Evolutionary conservation across 73 alveolate species (phyloP).

Genomic region (Paramecium primaurelia): DNA sequence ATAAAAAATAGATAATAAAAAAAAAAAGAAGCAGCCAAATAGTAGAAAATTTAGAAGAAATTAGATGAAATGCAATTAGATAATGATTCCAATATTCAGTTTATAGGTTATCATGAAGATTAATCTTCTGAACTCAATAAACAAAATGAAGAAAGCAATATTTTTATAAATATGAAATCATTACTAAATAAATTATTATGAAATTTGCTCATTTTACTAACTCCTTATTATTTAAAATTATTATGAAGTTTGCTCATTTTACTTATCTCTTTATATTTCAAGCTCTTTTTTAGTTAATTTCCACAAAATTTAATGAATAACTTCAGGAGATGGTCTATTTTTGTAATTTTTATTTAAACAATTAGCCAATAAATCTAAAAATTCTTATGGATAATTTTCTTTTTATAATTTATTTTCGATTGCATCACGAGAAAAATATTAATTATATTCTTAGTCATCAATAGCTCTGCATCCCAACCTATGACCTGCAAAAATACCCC

Average conservation of each 20-base stretch:
- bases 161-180: background rate
- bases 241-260: too few relatives aligned
- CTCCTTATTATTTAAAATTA: too few relatives aligned
- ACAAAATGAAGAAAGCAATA: background rate
- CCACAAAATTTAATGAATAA: background rate
- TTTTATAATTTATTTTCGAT: background rate
- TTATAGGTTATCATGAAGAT: background rate
- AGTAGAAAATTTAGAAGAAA: background rate
- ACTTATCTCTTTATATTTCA: background rate
- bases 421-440: background rate
- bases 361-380: background rate
- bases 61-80: background rate
- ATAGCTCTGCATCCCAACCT: background rate
- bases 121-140: background rate
- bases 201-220: background rate
- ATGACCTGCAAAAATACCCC: background rate
- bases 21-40: background rate
- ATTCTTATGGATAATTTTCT: background rate
- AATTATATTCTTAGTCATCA: background rate
- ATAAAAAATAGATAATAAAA: background rate
- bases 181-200: background rate
- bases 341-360: background rate
- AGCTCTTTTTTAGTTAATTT: background rate
- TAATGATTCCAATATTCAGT: background rate
- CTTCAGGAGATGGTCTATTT: background rate